phyloP scores from a whole-genome alignment of 1,284 basidiomycete genomes.

The Fistulina hepatica region DNA sequence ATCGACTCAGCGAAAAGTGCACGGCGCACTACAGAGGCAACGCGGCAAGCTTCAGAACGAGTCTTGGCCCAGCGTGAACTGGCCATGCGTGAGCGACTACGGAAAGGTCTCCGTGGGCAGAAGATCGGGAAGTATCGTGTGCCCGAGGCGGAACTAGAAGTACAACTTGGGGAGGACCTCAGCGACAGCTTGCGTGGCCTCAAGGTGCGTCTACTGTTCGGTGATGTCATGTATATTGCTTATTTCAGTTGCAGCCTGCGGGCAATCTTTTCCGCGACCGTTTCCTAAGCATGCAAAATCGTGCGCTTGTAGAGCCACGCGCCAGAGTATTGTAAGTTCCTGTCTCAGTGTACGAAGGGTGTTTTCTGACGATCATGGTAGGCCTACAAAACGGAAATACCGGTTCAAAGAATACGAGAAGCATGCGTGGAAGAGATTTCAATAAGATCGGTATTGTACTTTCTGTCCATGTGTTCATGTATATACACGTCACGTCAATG shows the following conservation, averaged over 20 bases:
- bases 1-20: slow-evolving; percentile 46
- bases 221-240: background rate
- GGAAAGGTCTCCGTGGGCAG: slow-evolving; percentile 52
- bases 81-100: slow-evolving; percentile 29
- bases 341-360: background rate
- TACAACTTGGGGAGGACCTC: slow-evolving; percentile 88
- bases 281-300: slow-evolving; percentile 72
- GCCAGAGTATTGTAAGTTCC: slow-evolving; percentile 57
- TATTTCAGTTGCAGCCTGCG: slow-evolving; percentile 52
- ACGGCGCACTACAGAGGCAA: slow-evolving; percentile 33
- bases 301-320: slow-evolving; percentile 69
- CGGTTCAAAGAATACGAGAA: slow-evolving; percentile 77
- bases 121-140: slow-evolving; percentile 73
- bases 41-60: slow-evolving; percentile 17
- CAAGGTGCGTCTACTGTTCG: slow-evolving; percentile 51
- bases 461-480: too few species aligned
- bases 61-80: background rate
- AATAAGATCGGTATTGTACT: too few species aligned
- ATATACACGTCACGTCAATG: too few species aligned
- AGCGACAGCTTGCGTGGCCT: slow-evolving; percentile 78
- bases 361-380: slow-evolving; percentile 19
- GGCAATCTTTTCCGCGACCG: slow-evolving; percentile 90
- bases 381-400: slow-evolving; percentile 50
- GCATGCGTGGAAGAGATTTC: slow-evolving; percentile 80
- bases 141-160: slow-evolving; percentile 58